Evolutionary conservation across 176 grass and related monocot species (phyloP).

Genomic region (Cenchrus fungigraminus): DNA sequence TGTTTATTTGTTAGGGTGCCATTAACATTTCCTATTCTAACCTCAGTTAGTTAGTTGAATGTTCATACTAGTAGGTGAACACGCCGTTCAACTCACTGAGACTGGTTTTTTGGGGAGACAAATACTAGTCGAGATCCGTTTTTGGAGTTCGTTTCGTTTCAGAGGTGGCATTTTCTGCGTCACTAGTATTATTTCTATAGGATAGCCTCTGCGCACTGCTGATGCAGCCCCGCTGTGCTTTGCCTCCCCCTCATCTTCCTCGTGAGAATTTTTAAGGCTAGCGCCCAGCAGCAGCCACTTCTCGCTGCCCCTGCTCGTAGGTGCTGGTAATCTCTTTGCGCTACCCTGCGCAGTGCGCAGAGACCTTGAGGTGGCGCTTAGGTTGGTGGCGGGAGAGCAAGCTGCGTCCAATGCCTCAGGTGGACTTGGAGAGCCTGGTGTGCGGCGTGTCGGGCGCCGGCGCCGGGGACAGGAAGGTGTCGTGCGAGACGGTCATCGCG

Average conservation of each 20-base stretch:
- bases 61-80: background rate
- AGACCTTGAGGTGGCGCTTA: background rate
- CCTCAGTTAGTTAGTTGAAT: background rate
- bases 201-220: slow-evolving; percentile 48
- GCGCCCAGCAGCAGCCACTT: slow-evolving; percentile 13
- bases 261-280: slow-evolving; percentile 45
- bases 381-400: background rate
- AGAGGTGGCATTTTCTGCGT: slow-evolving; percentile 40
- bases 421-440: slow-evolving; percentile 59
- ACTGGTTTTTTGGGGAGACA: slow-evolving; percentile 22
- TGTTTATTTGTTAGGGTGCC: background rate
- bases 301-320: slow-evolving; percentile 38
- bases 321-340: background rate
- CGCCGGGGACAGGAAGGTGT: slow-evolving; percentile 67
- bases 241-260: slow-evolving; percentile 29
- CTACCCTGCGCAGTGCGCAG: background rate
- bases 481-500: slow-evolving; percentile 62
- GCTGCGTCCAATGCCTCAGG: slow-evolving; percentile 54
- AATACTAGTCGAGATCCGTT: slow-evolving; percentile 50
- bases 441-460: slow-evolving; percentile 51
- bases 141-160: slow-evolving; percentile 57
- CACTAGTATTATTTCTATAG: slow-evolving; percentile 28
- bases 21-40: background rate
- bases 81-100: background rate
- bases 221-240: slow-evolving; percentile 37